Evolutionary conservation across 306 rosid species (phyloP).

Genomic region (Castanea mollissima): DNA sequence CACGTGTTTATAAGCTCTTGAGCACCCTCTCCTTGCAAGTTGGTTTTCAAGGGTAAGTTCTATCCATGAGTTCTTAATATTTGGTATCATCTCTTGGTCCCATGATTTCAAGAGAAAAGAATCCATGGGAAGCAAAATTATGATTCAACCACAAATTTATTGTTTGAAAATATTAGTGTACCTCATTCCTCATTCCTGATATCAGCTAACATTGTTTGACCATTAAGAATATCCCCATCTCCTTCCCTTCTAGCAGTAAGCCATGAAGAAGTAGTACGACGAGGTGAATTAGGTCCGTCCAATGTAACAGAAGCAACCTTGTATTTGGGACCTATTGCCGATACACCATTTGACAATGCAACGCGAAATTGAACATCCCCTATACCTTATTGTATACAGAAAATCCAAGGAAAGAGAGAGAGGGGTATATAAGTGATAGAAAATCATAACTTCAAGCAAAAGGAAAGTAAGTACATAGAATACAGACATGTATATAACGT

Average conservation of each 20-base stretch:
- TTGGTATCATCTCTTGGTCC: conserved; percentile 7
- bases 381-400: conserved; percentile 20
- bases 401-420: neutral
- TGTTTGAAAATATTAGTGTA: conserved; percentile 5
- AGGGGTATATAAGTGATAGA: neutral
- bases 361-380: conserved; percentile 59
- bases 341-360: conserved; percentile 62
- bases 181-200: conserved; percentile 55
- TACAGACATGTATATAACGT: neutral
- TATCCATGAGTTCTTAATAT: too few species aligned
- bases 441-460: neutral
- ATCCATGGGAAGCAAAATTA: neutral
- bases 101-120: conserved; percentile 15
- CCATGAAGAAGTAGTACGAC: conserved; percentile 41
- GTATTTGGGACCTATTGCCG: conserved; percentile 51
- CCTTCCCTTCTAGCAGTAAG: conserved; percentile 73
- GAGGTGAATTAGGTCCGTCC: conserved; percentile 3
- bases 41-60: too few species aligned
- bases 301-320: conserved; percentile 58
- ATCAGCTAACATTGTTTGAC: conserved; percentile 50
- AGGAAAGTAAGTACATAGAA: too few species aligned
- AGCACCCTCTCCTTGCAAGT: too few species aligned
- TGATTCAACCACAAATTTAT: neutral
- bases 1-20: too few species aligned
- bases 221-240: conserved; percentile 53